A percentile compares a stretch with the other conserved stretches of the same genome.
Evolutionary conservation across 257 asterid genomes (phyloP).

Genomic region (Phtheirospermum japonicum): DNA sequence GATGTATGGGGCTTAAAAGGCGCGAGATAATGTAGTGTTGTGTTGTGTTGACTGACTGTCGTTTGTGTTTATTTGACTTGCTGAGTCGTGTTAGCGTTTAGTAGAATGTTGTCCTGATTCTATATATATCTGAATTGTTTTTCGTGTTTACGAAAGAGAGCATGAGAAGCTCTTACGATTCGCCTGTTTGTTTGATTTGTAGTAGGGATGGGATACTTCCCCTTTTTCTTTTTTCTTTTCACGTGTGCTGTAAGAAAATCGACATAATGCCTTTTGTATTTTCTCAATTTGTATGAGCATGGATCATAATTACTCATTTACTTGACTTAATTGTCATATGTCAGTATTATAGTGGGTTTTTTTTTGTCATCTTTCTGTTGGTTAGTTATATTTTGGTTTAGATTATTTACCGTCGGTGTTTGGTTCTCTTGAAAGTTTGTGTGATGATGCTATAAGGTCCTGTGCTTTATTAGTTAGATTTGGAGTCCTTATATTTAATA

Average conservation of each 20-base stretch:
- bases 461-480: too few relatives aligned
- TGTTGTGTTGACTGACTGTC: not conserved
- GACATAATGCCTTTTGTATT: constrained; percentile 7
- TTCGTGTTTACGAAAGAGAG: constrained; percentile 19
- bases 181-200: constrained; percentile 17
- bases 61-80: not conserved
- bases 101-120: constrained; percentile 9
- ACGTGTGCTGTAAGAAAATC: constrained; percentile 31
- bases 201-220: constrained; percentile 18
- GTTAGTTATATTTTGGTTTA: too few relatives aligned
- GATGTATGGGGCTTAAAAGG: constrained; percentile 39
- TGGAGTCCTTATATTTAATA: too few relatives aligned
- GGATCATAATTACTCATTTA: too few relatives aligned
- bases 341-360: too few relatives aligned
- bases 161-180: not conserved
- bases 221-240: constrained; percentile 4
- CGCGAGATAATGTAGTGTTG: not conserved
- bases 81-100: constrained; percentile 6
- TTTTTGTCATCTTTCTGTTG: too few relatives aligned
- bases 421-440: too few relatives aligned
- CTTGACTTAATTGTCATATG: too few relatives aligned
- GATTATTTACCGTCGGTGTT: too few relatives aligned
- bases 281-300: constrained; percentile 19
- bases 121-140: not conserved
- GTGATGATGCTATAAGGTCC: too few relatives aligned